These are phyloP conservation scores for Pelargonium australe DNA, from an alignment of 441 rosid genomes.

Conservation along the genomic window DNA sequence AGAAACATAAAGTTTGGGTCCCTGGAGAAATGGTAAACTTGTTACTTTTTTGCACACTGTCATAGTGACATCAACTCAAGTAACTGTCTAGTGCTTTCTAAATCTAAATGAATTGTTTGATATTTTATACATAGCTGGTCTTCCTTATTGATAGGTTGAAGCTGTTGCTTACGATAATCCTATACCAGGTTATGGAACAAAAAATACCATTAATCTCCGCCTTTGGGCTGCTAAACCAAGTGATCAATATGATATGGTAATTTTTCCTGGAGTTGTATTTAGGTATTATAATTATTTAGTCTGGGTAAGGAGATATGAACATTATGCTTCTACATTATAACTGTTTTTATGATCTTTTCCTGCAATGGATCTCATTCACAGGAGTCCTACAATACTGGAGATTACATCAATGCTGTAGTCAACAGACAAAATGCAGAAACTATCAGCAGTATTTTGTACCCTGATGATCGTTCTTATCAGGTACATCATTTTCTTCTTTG, in stretches of 20 bases:
- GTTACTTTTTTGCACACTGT: background rate
- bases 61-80: background rate
- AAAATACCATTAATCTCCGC: constrained; percentile 47
- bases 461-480: constrained; percentile 52
- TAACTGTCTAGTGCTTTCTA: background rate
- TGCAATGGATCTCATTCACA: constrained; percentile 11
- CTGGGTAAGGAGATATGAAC: background rate
- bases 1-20: constrained; percentile 39
- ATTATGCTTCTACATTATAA: constrained; percentile 1
- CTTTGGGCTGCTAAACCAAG: constrained; percentile 63
- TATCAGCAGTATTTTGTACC: constrained; percentile 46
- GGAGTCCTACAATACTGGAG: constrained; percentile 47
- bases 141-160: constrained; percentile 39
- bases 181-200: constrained; percentile 52
- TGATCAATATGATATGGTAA: constrained; percentile 44
- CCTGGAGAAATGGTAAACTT: constrained; percentile 41
- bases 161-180: constrained; percentile 59
- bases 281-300: background rate
- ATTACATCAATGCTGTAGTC: constrained; percentile 48
- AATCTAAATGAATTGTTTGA: background rate
- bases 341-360: constrained; percentile 2
- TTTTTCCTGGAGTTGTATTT: constrained; percentile 1
- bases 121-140: constrained; percentile 10
- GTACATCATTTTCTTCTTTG: constrained; percentile 26
- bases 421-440: constrained; percentile 45